Evolutionary conservation across 768 basidiomycete species (phyloP).

Genomic region (Scleroderma bovista): DNA sequence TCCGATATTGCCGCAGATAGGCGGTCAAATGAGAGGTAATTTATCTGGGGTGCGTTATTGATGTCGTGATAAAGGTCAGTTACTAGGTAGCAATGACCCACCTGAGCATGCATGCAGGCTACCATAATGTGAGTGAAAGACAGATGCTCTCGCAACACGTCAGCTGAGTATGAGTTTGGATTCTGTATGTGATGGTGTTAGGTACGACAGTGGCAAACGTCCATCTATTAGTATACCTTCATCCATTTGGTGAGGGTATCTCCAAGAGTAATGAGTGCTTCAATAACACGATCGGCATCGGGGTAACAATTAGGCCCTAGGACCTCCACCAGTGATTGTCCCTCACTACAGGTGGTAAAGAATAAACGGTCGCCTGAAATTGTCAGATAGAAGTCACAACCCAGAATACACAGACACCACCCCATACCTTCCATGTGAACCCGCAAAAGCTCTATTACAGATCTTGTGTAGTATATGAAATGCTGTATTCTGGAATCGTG

Average conservation of each 20-base stretch:
- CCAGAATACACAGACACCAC: neutral
- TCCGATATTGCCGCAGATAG: too few species aligned
- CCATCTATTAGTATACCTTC: neutral
- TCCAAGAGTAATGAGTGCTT: neutral
- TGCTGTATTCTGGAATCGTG: too few species aligned
- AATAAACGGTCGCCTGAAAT: neutral
- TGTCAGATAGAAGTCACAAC: neutral
- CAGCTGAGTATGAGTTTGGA: neutral
- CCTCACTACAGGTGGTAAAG: neutral
- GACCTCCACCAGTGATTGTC: neutral
- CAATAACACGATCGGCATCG: neutral
- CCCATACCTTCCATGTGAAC: neutral
- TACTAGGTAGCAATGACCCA: neutral
- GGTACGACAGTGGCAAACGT: neutral
- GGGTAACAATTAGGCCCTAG: neutral
- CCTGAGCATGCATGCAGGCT: neutral
- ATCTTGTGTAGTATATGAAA: neutral
- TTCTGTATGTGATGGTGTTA: neutral
- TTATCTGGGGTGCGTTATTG: neutral
- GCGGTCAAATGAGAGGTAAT: neutral
- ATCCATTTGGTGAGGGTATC: neutral
- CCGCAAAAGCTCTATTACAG: neutral
- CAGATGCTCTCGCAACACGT: neutral
- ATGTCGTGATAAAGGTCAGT: neutral
- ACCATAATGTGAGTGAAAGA: neutral